Evolutionary conservation across 768 basidiomycete species (phyloP).

Genomic region (Tulasnella sp.): DNA sequence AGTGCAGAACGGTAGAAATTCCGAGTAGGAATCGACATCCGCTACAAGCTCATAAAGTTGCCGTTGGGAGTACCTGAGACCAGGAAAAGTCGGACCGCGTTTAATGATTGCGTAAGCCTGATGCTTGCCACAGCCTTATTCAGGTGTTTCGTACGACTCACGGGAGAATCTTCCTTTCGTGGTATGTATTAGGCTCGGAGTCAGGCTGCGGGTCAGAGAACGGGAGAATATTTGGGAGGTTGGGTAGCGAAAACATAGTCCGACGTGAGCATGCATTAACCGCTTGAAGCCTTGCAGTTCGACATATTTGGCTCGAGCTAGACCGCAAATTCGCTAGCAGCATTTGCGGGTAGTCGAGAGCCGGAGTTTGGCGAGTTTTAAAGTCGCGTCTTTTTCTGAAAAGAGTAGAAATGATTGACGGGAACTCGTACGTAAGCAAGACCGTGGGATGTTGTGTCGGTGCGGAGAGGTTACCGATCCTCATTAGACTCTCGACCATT

Average conservation of each 20-base stretch:
- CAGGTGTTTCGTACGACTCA: slow-evolving; percentile 45
- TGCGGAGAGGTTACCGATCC: background rate
- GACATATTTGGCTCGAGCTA: background rate
- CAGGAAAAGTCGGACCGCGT: slow-evolving; percentile 22
- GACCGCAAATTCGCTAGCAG: background rate
- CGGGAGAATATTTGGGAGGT: slow-evolving; percentile 19
- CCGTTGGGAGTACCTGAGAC: slow-evolving; percentile 63
- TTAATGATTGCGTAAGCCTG: background rate
- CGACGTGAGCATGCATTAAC: background rate
- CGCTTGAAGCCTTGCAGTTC: background rate
- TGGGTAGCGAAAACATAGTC: slow-evolving; percentile 19
- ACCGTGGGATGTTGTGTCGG: background rate
- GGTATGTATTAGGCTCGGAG: slow-evolving; percentile 58
- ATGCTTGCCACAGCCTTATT: slow-evolving; percentile 8
- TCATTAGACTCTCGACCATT: slow-evolving; percentile 10
- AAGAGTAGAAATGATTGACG: background rate
- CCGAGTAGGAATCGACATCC: slow-evolving; percentile 79
- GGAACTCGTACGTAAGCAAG: background rate
- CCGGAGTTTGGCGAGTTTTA: background rate
- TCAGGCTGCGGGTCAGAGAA: slow-evolving; percentile 34
- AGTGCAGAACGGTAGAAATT: slow-evolving; percentile 87
- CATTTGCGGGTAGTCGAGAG: background rate
- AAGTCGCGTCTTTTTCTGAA: background rate
- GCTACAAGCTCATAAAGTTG: slow-evolving; percentile 85
- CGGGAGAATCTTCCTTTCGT: slow-evolving; percentile 85